Evolutionary conservation across 805 yeast species (phyloP).

Genomic region (Cyberlindnera samutprakarnensis): DNA sequence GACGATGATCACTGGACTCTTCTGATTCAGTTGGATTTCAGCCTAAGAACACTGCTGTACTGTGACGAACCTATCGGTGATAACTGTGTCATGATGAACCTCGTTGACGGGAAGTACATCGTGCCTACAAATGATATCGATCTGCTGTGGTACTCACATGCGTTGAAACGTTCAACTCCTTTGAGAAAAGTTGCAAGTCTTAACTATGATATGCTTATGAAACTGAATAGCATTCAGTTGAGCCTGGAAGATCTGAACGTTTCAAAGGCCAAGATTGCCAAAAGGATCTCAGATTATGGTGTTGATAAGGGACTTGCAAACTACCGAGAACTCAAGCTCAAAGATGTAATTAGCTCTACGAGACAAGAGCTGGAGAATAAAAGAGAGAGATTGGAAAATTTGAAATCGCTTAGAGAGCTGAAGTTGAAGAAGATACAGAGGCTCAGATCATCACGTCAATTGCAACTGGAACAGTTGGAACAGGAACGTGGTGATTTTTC

Average conservation of each 20-base stretch:
- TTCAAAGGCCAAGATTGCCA: slow-evolving; percentile 15
- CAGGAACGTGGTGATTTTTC: slow-evolving; percentile 13
- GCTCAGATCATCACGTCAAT: not conserved
- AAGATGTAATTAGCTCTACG: slow-evolving; percentile 3
- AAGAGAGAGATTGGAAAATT: slow-evolving; percentile 8
- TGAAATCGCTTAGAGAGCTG: slow-evolving; percentile 5
- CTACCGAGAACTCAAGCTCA: slow-evolving; percentile 5
- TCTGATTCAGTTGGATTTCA: slow-evolving; percentile 4
- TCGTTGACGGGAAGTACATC: slow-evolving; percentile 11
- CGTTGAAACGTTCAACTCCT: not conserved
- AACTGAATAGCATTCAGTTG: slow-evolving; percentile 29
- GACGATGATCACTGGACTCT: slow-evolving; percentile 3
- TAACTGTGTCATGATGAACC: slow-evolving; percentile 7
- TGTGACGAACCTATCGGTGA: slow-evolving; percentile 1
- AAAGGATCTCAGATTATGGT: slow-evolving; percentile 1
- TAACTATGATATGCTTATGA: slow-evolving; percentile 35
- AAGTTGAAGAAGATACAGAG: slow-evolving; percentile 7
- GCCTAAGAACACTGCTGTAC: slow-evolving; percentile 6
- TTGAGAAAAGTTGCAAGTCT: slow-evolving; percentile 8
- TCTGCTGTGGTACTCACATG: slow-evolving; percentile 7
- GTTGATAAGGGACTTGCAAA: not conserved
- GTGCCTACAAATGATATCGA: slow-evolving; percentile 8
- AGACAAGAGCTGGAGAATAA: not conserved
- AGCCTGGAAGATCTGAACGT: slow-evolving; percentile 27
- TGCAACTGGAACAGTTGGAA: not conserved